Evolutionary conservation across 805 yeast species (phyloP).

Genomic region (Tetrapisispora namnaoensis): DNA sequence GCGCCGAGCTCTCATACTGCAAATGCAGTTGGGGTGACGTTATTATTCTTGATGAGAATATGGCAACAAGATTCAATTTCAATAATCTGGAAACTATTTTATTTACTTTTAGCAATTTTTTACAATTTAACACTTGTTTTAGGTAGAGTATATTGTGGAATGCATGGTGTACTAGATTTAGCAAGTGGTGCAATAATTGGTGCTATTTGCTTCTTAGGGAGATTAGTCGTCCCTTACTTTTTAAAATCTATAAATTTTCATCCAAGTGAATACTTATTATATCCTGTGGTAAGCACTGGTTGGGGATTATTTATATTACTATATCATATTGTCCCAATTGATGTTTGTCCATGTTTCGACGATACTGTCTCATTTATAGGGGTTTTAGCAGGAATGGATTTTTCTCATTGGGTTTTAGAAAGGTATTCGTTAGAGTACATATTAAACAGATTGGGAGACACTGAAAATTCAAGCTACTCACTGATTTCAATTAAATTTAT

Average conservation of each 20-base stretch:
- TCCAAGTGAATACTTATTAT: constrained; percentile 17
- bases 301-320: constrained; percentile 45
- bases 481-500: constrained; percentile 33
- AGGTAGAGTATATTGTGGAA: constrained; percentile 90
- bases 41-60: constrained; percentile 32
- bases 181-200: constrained; percentile 61
- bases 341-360: constrained; percentile 92
- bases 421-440: constrained; percentile 7
- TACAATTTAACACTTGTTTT: constrained; percentile 58
- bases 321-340: constrained; percentile 74
- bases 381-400: constrained; percentile 68
- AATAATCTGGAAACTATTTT: constrained; percentile 2
- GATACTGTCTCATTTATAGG: constrained; percentile 91
- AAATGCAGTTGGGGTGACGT: constrained; percentile 76
- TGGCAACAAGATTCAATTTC: constrained; percentile 1
- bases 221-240: constrained; percentile 36
- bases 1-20: constrained; percentile 93
- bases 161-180: constrained; percentile 90
- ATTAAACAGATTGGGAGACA: constrained; percentile 7
- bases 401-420: constrained; percentile 44
- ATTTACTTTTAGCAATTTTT: constrained; percentile 18
- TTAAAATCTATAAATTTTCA: constrained; percentile 28
- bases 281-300: constrained; percentile 32
- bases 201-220: constrained; percentile 35
- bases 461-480: background rate